phyloP scores from a whole-genome alignment of 1,139 yeast genomes.

The Blastobotrys illinoisensis region DNA sequence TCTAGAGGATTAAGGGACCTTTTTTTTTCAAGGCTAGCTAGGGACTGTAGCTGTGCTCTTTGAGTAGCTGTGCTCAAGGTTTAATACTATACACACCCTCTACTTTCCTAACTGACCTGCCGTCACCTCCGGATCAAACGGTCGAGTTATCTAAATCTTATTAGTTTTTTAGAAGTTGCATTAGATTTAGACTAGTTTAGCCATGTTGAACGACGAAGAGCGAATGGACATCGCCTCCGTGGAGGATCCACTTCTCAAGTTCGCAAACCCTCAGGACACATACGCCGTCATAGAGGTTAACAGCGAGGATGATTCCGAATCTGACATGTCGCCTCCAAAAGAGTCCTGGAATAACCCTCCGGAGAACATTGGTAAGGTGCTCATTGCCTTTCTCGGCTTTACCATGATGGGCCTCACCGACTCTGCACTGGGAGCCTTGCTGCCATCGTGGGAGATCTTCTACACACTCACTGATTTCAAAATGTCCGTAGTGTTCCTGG shows the following conservation, averaged over 20 bases:
- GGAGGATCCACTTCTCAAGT: background rate
- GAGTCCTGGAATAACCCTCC: constrained; percentile 20
- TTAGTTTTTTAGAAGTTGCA: background rate
- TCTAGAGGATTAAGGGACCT: background rate
- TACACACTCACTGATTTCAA: constrained; percentile 18
- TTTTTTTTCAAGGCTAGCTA: background rate
- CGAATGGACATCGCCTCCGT: background rate
- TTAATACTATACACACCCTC: background rate
- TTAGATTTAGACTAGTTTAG: background rate
- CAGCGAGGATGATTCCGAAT: background rate
- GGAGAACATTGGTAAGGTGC: constrained; percentile 17
- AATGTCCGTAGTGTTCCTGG: constrained; percentile 20
- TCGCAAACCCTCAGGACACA: background rate
- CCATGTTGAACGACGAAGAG: background rate
- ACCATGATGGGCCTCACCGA: constrained; percentile 37
- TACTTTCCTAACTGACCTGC: background rate
- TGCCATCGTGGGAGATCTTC: constrained; percentile 40
- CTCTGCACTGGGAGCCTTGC: constrained; percentile 46
- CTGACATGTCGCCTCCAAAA: background rate
- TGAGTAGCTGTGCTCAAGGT: background rate
- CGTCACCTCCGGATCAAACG: background rate
- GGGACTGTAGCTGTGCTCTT: background rate
- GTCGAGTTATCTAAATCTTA: background rate
- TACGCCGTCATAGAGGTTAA: background rate
- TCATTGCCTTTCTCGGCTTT: constrained; percentile 25